Base-by-base conservation (phyloP, 2,329 filamentous ascomycete genomes). In the Fusarium foetens region DNA sequence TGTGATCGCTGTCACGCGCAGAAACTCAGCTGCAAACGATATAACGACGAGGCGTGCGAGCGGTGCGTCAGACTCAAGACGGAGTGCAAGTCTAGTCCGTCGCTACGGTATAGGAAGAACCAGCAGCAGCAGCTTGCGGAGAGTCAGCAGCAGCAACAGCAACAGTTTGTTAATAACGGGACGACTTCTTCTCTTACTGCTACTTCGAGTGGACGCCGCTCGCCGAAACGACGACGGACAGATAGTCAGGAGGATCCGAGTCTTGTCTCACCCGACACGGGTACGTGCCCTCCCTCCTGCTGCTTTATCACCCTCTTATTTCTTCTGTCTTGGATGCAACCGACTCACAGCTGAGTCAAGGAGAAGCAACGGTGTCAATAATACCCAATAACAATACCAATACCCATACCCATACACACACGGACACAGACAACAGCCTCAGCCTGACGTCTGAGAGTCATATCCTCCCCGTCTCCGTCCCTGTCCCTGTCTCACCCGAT, bases 1-100 rank as follows among this genome's bases (percentile, higher is more conserved):
- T 86, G 84, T 76, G 84, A 86, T 74, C 81, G 83, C 68, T 86
- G 84, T 72, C 84, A 86, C 71, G 75, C 75, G 23, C 83, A 85
- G 73, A 86, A 86, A 75, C 79, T 86, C 64, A 83, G 81, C 70
- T 86, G 84, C 77, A 85, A 83, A 73, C 81, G 84, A 54, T 75
- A 78, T 62, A 79, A 79, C 63, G 80, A 81, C 57, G 81, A 82
- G 52, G 72, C 81, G 25, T 85, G 84, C 72, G 82, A 85, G 73
- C 79, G 84, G 16, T 86, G 84, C 67, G 70, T 81, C 29, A 79
- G 82, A 62, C 80, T 85, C 63, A 81, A 81, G 53, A 78, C 81
- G 8, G 79, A 82, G 67, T 86, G 84, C 79, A 84, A 80, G 66
- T 85, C 80, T 33, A 86, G 83, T 66, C 83, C 82, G 6, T 85